These are phyloP conservation scores for Beauveria sp. DNA, from an alignment of 2,329 filamentous ascomycete genomes.

Conservation along the genomic window DNA sequence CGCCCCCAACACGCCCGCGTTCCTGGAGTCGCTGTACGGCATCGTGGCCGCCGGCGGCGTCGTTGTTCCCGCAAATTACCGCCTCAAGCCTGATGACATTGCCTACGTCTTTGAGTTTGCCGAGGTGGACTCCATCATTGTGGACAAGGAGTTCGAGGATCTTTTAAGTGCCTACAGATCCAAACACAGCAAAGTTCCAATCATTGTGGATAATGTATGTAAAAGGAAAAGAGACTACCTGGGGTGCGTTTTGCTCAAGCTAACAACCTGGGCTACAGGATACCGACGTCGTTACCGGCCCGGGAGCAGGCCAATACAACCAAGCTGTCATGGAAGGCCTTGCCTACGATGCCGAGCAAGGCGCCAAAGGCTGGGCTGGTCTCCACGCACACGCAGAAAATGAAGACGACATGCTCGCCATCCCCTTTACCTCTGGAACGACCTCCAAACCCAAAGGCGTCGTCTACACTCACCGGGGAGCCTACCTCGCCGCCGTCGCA, in stretches of 20 bases:
- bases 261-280: conserved; percentile 44
- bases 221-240: conserved; percentile 12
- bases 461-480: conserved; percentile 80
- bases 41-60: conserved; percentile 75
- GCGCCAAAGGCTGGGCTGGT: conserved; percentile 66
- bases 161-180: conserved; percentile 61
- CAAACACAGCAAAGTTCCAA: conserved; percentile 52
- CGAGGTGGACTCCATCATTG: conserved; percentile 80
- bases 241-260: neutral
- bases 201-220: conserved; percentile 65
- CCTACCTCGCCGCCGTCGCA: conserved; percentile 74
- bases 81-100: conserved; percentile 76
- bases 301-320: conserved; percentile 73
- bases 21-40: conserved; percentile 83
- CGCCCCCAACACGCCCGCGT: conserved; percentile 87
- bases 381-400: conserved; percentile 62
- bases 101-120: conserved; percentile 83
- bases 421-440: conserved; percentile 91
- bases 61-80: conserved; percentile 58
- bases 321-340: conserved; percentile 76
- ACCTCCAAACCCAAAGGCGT: conserved; percentile 90
- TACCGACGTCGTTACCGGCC: conserved; percentile 67
- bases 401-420: conserved; percentile 75
- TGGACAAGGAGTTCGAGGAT: conserved; percentile 69
- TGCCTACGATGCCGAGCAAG: conserved; percentile 58